Conservation (phyloP, 2,329 filamentous ascomycete species). For the Onygenales sp. region DNA sequence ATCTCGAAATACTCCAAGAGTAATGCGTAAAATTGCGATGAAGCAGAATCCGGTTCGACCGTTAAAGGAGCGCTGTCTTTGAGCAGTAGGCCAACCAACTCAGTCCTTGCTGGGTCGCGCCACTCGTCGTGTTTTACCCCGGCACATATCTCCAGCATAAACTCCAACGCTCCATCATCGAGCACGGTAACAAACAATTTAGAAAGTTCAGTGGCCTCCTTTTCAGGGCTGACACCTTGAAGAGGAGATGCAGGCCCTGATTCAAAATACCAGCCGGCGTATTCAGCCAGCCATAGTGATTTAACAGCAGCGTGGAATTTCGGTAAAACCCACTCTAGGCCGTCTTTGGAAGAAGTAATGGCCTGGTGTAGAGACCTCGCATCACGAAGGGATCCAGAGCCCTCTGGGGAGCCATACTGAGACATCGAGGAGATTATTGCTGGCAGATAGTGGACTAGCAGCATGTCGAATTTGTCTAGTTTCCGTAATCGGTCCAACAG, state of each 20-base stretch:
- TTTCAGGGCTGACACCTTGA: constrained; percentile 52
- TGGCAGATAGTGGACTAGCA: constrained; percentile 72
- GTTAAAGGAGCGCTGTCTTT: constrained; percentile 64
- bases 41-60: constrained; percentile 58
- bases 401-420: constrained; percentile 68
- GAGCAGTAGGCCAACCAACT: constrained; percentile 72
- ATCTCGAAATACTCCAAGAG: constrained; percentile 74
- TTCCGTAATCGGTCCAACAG: constrained; percentile 61
- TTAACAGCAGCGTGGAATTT: constrained; percentile 70
- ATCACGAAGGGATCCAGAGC: constrained; percentile 55
- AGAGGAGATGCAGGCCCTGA: constrained; percentile 52
- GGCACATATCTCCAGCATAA: constrained; percentile 74
- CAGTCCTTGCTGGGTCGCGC: constrained; percentile 77
- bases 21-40: constrained; percentile 59
- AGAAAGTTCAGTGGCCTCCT: constrained; percentile 61
- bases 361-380: constrained; percentile 61
- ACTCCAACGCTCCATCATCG: constrained; percentile 85
- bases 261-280: constrained; percentile 81
- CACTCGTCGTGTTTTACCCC: constrained; percentile 74
- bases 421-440: constrained; percentile 67
- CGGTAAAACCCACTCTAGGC: constrained; percentile 60
- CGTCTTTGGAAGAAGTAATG: constrained; percentile 58
- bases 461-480: constrained; percentile 66
- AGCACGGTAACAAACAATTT: constrained; percentile 66
- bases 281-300: constrained; percentile 86